phyloP scores from a whole-genome alignment of 2,329 filamentous ascomycete genomes.

The Colletotrichum spaethianum region DNA sequence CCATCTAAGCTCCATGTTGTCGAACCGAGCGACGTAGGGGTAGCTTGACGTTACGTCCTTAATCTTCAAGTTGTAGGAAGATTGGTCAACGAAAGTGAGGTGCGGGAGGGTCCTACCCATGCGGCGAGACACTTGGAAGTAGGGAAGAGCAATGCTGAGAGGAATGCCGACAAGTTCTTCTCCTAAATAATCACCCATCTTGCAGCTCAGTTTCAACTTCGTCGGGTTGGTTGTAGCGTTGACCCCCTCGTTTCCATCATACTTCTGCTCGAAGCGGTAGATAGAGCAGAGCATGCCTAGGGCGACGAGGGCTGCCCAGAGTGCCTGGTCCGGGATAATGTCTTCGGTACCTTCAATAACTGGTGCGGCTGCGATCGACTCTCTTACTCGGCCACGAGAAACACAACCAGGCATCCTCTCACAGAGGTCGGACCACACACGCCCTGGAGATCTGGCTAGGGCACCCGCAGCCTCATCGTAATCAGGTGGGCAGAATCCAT shows the following conservation, averaged over 20 bases:
- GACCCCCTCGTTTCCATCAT: constrained; percentile 66
- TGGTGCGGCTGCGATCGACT: constrained; percentile 63
- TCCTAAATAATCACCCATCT: constrained; percentile 64
- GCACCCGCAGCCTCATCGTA: constrained; percentile 64
- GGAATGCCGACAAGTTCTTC: constrained; percentile 66
- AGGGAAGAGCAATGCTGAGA: constrained; percentile 62
- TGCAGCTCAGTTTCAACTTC: constrained; percentile 52
- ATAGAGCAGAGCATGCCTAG: constrained; percentile 68
- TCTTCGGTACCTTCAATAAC: constrained; percentile 64
- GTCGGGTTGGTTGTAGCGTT: constrained; percentile 51
- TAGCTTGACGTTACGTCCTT: constrained; percentile 62
- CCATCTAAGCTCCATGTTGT: constrained; percentile 69
- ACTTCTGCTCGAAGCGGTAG: constrained; percentile 66
- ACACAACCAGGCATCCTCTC: constrained; percentile 68
- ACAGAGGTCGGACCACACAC: constrained; percentile 68
- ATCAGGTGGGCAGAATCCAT: constrained; percentile 67
- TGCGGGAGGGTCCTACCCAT: constrained; percentile 67
- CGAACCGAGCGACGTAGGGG: constrained; percentile 65
- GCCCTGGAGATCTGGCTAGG: constrained; percentile 61
- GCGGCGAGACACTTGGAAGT: constrained; percentile 63
- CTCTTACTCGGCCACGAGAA: constrained; percentile 63
- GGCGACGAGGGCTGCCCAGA: constrained; percentile 67
- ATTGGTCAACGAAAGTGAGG: constrained; percentile 67
- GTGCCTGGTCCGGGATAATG: constrained; percentile 64
- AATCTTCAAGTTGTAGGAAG: constrained; percentile 67